Evolutionary conservation across 2,329 filamentous ascomycete species (phyloP), one percentile per base, ranked within the genome.

Genomic region (Coniochaeta prunicola): DNA sequence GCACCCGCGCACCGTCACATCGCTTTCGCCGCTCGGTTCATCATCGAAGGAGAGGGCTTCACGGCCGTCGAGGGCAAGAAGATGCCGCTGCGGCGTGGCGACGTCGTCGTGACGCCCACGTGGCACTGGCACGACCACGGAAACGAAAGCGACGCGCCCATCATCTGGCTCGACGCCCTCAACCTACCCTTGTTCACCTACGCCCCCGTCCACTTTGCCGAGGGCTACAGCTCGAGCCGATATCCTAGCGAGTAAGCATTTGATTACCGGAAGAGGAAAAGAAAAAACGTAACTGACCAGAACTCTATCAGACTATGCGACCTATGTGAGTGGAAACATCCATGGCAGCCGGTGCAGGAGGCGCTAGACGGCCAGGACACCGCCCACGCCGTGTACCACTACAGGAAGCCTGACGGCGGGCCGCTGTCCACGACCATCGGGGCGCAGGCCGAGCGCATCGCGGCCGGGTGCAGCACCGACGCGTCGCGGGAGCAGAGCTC

Each of bases 71-170:
- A 83, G 56, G 81, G 82, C 5, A 69, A 73, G 45, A 76, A 80
- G 58, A 79, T 85, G 62, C 68, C 71, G 1, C 79, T 85, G 66
- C 65, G 73, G 21, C 72, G 76, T 1, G 81, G 81, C 9, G 82
- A 85, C 61, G 78, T 85, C 1, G 80, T 85, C 15, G 68, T 84
- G 0, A 85, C 82, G 0, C 82, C 81, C 0, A 78, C 75, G 0
- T 85, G 82, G 82, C 78, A 83, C 64, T 85, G 79, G 75, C 82
- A 84, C 60, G 82, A 85, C 60, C 82, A 85, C 59, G 82, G 82
- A 3, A 84, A 84, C 54, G 80, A 85, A 59, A 78, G 80, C 9
- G 71, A 73, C 1, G 73, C 73, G 1, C 80, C 80, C 0, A 78
- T 84, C 66, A 77, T 85, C 30, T 85, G 82, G 82, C 71, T 85